Conservation (phyloP, 2,329 filamentous ascomycete species). For the Aureobasidium sp. region DNA sequence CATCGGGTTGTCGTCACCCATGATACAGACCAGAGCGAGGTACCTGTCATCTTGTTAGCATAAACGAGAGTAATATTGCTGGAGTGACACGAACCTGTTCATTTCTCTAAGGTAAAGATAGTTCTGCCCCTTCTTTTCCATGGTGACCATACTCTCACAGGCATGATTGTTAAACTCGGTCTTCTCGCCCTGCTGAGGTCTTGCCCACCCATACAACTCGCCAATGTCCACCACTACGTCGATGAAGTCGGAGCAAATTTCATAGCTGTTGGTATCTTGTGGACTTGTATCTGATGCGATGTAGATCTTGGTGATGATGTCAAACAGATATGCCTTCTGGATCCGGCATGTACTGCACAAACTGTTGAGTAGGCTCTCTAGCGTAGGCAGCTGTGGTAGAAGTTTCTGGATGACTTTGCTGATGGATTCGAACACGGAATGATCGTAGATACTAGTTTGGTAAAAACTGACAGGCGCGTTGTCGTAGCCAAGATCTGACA, state of each 20-base stretch:
- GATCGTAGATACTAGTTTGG: constrained; percentile 95
- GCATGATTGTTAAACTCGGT: constrained; percentile 42
- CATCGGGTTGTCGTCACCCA: constrained; percentile 73
- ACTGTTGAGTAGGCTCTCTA: constrained; percentile 90
- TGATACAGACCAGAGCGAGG: constrained; percentile 74
- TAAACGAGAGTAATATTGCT: not conserved
- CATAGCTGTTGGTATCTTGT: constrained; percentile 91
- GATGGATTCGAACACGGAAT: constrained; percentile 97
- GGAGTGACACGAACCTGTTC: constrained; percentile 48
- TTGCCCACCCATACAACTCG: constrained; percentile 81
- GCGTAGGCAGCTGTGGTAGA: constrained; percentile 83
- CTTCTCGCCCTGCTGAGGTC: constrained; percentile 28
- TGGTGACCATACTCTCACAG: constrained; percentile 56
- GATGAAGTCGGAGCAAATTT: constrained; percentile 97
- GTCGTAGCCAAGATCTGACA: constrained; percentile 87
- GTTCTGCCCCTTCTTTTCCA: constrained; percentile 52
- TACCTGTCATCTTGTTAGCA: constrained; percentile 43
- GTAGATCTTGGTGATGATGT: constrained; percentile 97
- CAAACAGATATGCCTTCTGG: constrained; percentile 96
- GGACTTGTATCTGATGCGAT: constrained; percentile 92
- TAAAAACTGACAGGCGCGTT: constrained; percentile 93
- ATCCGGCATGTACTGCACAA: constrained; percentile 90
- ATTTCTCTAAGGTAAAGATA: constrained; percentile 60
- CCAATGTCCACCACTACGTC: constrained; percentile 97
- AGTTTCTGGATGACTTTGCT: constrained; percentile 98